Evolutionary conservation across 106 monocot species (phyloP), one percentile per base, ranked within the genome.

Genomic region (Acorus gramineus): DNA sequence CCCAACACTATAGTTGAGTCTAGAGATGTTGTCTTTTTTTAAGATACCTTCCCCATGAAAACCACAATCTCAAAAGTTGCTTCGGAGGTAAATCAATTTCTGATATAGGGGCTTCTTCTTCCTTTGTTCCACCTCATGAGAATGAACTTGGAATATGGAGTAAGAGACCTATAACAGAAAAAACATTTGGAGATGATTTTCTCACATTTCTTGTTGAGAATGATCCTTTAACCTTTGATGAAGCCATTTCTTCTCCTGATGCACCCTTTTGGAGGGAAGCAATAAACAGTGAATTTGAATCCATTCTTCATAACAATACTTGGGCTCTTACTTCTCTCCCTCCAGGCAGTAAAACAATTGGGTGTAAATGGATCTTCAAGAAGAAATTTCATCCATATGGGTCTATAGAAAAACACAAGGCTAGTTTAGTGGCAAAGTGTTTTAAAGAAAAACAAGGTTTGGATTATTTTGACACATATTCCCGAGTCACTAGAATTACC

Each of bases 11-110:
- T 58, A 3, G 7, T 69, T 0, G 72, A 64, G 47, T 11, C 42
- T 11, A 64, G 54, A 64, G 72, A 64, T 72, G 72, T 10, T 12
- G 14, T 42, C 7, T 72, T 42, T 44, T 64, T n/a, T 56, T 14
- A 64, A n/a, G 44, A 63, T 48, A 56, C 49, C 2, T 64, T 72
- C 42, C 56, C 42, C 44, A 53, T 47, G 47, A 62, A 46, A 3
- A 43, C 4, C 52, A 61, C 11, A 6, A n/a, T n/a, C n/a, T n/a
- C n/a, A n/a, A n/a, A n/a, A n/a, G n/a, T n/a, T n/a, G n/a, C n/a
- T n/a, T n/a, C n/a, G n/a, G n/a, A n/a, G n/a, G n/a, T n/a, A n/a
- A n/a, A n/a, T n/a, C n/a, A n/a, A n/a, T n/a, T n/a, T n/a, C n/a
- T n/a, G n/a, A n/a, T n/a, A n/a, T n/a, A n/a, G n/a, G n/a, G n/a